Percentiles rank a stretch among this genome's conserved stretches.
Evolutionary conservation across 1,139 yeast genomes (phyloP).

Genomic region (Candida dubliniensis): DNA sequence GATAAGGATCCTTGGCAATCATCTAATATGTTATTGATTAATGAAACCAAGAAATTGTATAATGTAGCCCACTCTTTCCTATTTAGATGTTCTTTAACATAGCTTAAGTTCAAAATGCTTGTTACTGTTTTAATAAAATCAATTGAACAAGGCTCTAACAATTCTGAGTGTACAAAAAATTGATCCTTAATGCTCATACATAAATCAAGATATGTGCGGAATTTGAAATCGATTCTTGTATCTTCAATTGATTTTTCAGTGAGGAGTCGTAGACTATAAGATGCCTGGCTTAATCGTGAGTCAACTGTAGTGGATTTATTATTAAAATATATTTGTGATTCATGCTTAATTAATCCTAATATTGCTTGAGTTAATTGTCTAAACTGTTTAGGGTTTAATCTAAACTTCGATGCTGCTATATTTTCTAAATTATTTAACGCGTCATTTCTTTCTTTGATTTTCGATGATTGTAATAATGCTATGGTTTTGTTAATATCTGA

Average conservation of each 20-base stretch:
- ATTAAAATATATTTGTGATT: slow-evolving; percentile 34
- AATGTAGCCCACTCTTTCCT: slow-evolving; percentile 31
- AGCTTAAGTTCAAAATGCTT: slow-evolving; percentile 27
- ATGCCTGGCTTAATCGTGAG: slow-evolving; percentile 40
- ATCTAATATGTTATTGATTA: slow-evolving; percentile 6
- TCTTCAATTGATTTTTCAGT: slow-evolving; percentile 25
- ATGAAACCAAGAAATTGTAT: slow-evolving; percentile 22
- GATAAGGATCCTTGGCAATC: slow-evolving; percentile 1
- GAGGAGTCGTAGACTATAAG: slow-evolving; percentile 37
- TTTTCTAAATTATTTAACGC: slow-evolving; percentile 45
- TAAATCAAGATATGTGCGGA: slow-evolving; percentile 31
- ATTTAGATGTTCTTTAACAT: slow-evolving; percentile 42
- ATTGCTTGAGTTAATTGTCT: slow-evolving; percentile 34
- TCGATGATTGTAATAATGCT: slow-evolving; percentile 37
- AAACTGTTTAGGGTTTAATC: slow-evolving; percentile 24
- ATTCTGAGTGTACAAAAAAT: slow-evolving; percentile 14
- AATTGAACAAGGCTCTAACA: slow-evolving; percentile 36
- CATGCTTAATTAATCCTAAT: slow-evolving; percentile 42
- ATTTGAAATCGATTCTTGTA: slow-evolving; percentile 24
- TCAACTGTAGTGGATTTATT: slow-evolving; percentile 28
- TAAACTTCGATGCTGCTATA: slow-evolving; percentile 22
- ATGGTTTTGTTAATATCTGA: slow-evolving; percentile 13
- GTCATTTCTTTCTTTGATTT: slow-evolving; percentile 53
- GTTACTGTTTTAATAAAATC: slow-evolving; percentile 34
- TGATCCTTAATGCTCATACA: slow-evolving; percentile 22